These are phyloP conservation scores for Cenchrus americanus DNA, from an alignment of 176 grass and related monocot species.

Conservation along the genomic window DNA sequence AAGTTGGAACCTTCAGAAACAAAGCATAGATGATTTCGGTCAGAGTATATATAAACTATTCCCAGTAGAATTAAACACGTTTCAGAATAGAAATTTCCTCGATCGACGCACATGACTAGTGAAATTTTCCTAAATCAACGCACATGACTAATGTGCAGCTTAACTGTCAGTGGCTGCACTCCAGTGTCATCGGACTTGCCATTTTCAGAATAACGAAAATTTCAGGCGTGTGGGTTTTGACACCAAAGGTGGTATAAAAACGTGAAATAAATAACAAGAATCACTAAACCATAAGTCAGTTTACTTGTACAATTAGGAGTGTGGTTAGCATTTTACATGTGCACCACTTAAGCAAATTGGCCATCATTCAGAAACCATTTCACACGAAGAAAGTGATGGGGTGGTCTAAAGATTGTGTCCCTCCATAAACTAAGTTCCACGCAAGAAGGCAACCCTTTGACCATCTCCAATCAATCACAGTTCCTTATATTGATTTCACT, in stretches of 20 bases:
- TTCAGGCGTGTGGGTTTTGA: not conserved
- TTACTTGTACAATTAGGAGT: not conserved
- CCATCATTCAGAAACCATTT: not conserved
- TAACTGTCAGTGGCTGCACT: not conserved
- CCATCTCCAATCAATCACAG: not conserved
- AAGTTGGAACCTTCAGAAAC: conserved; percentile 23
- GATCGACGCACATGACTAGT: conserved; percentile 12
- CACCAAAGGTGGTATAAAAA: not conserved
- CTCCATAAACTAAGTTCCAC: conserved; percentile 27
- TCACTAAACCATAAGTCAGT: not conserved
- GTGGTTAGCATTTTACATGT: conserved; percentile 12
- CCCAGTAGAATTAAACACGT: conserved; percentile 26
- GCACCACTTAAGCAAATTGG: not conserved
- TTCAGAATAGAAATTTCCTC: conserved; percentile 3
- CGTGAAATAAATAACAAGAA: not conserved
- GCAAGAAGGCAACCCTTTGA: conserved; percentile 45
- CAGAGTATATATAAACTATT: conserved; percentile 35
- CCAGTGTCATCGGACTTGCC: not conserved
- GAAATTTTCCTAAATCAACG: not conserved
- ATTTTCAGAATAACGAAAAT: conserved; percentile 13
- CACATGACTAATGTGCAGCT: conserved; percentile 9
- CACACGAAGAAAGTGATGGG: conserved; percentile 44
- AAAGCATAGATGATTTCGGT: not conserved
- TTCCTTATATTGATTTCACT: conserved; percentile 4
- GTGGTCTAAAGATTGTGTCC: conserved; percentile 37